These are phyloP conservation scores for Arthrobotrys conoides DNA, from an alignment of 2,329 filamentous ascomycete species.

Conservation along the genomic window DNA sequence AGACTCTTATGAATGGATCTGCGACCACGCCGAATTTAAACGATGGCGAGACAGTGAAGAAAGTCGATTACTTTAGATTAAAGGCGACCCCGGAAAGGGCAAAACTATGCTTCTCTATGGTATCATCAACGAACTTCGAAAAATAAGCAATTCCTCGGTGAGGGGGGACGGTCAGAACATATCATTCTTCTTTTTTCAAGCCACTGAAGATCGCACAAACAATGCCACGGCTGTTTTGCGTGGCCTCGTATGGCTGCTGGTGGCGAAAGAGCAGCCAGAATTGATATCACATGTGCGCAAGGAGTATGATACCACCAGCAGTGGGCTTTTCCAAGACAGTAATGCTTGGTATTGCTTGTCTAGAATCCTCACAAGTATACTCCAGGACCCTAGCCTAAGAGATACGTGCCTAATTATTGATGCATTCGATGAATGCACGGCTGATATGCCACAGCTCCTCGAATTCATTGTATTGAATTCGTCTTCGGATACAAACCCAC, in stretches of 20 bases:
- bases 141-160: too few relatives aligned
- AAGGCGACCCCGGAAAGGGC: slow-evolving; percentile 68
- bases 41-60: slow-evolving; percentile 63
- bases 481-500: slow-evolving; percentile 32
- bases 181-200: slow-evolving; percentile 67
- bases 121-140: slow-evolving; percentile 66
- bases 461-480: slow-evolving; percentile 65
- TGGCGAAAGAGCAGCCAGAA: slow-evolving; percentile 56
- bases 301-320: slow-evolving; percentile 66
- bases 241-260: slow-evolving; percentile 64
- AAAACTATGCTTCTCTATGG: slow-evolving; percentile 69
- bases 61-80: slow-evolving; percentile 67
- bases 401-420: slow-evolving; percentile 68
- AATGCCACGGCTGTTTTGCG: slow-evolving; percentile 65
- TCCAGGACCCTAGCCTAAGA: slow-evolving; percentile 66
- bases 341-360: slow-evolving; percentile 66
- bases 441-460: slow-evolving; percentile 65
- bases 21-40: slow-evolving; percentile 63
- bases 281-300: slow-evolving; percentile 66
- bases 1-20: slow-evolving; percentile 67
- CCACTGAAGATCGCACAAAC: slow-evolving; percentile 63
- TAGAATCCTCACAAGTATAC: slow-evolving; percentile 67
- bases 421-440: slow-evolving; percentile 69
- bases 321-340: slow-evolving; percentile 66
- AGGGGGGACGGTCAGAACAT: neutral